phyloP scores from a whole-genome alignment of 768 basidiomycete species.

The Kwoniella newhampshirensis region DNA sequence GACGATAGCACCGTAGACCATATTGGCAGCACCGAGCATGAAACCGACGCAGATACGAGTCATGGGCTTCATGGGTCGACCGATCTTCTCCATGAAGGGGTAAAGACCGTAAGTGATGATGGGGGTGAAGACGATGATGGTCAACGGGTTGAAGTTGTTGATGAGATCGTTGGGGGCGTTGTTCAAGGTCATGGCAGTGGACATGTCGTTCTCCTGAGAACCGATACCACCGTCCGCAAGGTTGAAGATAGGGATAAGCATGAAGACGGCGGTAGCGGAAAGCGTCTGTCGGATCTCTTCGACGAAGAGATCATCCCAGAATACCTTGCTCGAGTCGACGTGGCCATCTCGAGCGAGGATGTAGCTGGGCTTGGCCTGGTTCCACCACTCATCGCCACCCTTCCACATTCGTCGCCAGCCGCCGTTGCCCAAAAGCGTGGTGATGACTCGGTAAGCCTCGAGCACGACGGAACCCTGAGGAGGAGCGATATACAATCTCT shows the following conservation, averaged over 20 bases:
- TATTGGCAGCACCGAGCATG: slow-evolving; percentile 28
- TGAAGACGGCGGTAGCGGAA: slow-evolving; percentile 49
- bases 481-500: slow-evolving; percentile 45
- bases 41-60: slow-evolving; percentile 42
- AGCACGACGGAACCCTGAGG: slow-evolving; percentile 51
- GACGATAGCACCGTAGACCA: slow-evolving; percentile 50
- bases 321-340: slow-evolving; percentile 29
- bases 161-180: slow-evolving; percentile 51
- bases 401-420: slow-evolving; percentile 35
- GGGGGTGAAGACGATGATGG: slow-evolving; percentile 46
- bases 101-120: slow-evolving; percentile 48
- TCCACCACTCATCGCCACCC: slow-evolving; percentile 47
- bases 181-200: slow-evolving; percentile 47
- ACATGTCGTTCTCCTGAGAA: slow-evolving; percentile 41
- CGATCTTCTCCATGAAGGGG: slow-evolving; percentile 37
- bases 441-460: slow-evolving; percentile 41
- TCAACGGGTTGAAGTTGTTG: slow-evolving; percentile 52
- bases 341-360: slow-evolving; percentile 35
- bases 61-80: slow-evolving; percentile 46
- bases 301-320: slow-evolving; percentile 54
- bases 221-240: slow-evolving; percentile 50
- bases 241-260: slow-evolving; percentile 50
- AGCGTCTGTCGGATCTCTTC: slow-evolving; percentile 48
- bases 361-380: slow-evolving; percentile 47
- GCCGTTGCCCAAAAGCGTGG: slow-evolving; percentile 26